These are phyloP conservation scores for Pleurotus tuoliensis DNA, from an alignment of 768 basidiomycete genomes.

Conservation along the genomic window DNA sequence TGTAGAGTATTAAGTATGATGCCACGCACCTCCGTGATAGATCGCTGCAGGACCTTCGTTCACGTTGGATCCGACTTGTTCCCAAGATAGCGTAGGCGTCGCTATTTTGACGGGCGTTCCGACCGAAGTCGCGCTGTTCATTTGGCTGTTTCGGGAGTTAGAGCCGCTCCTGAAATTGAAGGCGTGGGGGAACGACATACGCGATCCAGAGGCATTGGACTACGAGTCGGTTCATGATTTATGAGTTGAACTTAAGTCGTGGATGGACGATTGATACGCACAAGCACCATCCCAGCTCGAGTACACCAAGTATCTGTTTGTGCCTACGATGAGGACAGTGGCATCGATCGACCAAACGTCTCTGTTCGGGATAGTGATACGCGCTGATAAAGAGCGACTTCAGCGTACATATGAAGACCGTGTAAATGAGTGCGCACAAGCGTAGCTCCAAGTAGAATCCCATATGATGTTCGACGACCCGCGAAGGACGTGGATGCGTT, in stretches of 20 bases:
- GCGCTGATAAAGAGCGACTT: constrained; percentile 12
- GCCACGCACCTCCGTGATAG: constrained; percentile 17
- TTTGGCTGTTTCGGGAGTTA: constrained; percentile 16
- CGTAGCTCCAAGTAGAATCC: constrained; percentile 29
- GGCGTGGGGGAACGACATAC: constrained; percentile 6
- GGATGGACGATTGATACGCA: constrained; percentile 11
- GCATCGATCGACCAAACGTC: constrained; percentile 34
- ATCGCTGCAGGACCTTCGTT: constrained; percentile 31
- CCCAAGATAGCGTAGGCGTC: constrained; percentile 28
- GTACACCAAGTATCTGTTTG: constrained; percentile 26
- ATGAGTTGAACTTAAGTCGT: background rate
- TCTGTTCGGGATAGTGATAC: constrained; percentile 26
- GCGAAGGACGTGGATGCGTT: constrained; percentile 25
- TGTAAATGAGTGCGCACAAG: constrained; percentile 12
- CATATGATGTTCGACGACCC: constrained; percentile 28
- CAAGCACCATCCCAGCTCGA: constrained; percentile 28
- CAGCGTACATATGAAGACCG: background rate
- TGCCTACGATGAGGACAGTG: constrained; percentile 22
- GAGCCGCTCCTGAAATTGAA: background rate
- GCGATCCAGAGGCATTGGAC: constrained; percentile 31
- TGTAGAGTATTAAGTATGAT: background rate
- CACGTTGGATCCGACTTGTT: constrained; percentile 26
- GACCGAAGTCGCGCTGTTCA: constrained; percentile 26
- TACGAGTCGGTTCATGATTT: constrained; percentile 5
- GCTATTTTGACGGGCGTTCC: constrained; percentile 29